Conservation (phyloP, 2,329 filamentous ascomycete species). For the Cercospora sp. region DNA sequence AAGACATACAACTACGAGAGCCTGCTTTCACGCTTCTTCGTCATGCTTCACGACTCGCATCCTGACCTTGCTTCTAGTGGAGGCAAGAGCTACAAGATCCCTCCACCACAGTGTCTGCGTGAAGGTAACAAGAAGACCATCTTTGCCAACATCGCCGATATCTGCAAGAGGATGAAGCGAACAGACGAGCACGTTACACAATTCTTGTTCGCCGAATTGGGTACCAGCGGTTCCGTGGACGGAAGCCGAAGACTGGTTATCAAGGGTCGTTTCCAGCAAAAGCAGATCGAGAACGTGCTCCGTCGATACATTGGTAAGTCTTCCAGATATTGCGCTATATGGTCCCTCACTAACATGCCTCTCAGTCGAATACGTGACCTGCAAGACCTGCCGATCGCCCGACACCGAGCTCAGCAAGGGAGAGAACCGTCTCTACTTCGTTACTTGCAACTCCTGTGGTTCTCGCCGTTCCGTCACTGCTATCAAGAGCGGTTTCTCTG, state of each 20-base stretch:
- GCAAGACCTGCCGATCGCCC: constrained; percentile 94
- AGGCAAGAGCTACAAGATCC: constrained; percentile 97
- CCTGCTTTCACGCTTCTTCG: constrained; percentile 90
- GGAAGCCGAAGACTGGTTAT: constrained; percentile 91
- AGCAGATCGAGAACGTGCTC: constrained; percentile 97
- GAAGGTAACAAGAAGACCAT: constrained; percentile 99
- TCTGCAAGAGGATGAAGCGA: constrained; percentile 99
- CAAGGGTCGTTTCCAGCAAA: constrained; percentile 99
- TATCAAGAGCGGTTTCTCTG: constrained; percentile 99
- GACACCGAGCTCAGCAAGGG: constrained; percentile 97
- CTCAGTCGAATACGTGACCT: constrained; percentile 91
- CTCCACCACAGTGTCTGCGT: constrained; percentile 94
- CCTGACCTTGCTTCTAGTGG: constrained; percentile 77
- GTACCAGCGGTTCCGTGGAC: constrained; percentile 93
- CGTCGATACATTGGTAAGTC: constrained; percentile 87
- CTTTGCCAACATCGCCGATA: constrained; percentile 98
- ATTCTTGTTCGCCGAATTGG: constrained; percentile 96
- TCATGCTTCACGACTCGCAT: constrained; percentile 90
- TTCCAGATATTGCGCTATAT: neutral
- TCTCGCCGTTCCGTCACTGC: constrained; percentile 82
- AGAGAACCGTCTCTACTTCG: constrained; percentile 98
- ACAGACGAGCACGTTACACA: constrained; percentile 90
- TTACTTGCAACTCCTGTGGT: constrained; percentile 79
- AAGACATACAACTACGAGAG: constrained; percentile 79
- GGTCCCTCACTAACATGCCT: constrained; percentile 28